Evolutionary conservation across 345 rosid genomes (phyloP).

Genomic region (Stellera chamaejasme): DNA sequence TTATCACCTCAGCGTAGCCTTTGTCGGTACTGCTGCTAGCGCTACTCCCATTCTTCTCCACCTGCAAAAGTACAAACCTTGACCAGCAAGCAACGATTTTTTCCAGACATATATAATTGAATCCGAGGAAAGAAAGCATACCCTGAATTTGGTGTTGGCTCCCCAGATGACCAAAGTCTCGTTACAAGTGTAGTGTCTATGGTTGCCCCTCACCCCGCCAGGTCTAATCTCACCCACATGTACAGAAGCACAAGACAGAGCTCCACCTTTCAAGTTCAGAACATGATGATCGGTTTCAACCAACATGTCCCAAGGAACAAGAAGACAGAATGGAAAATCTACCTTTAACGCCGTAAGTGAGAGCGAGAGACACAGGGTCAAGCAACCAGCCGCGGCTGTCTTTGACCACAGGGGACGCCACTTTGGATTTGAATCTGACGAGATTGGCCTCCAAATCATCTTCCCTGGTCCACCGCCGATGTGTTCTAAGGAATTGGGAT

Average conservation of each 20-base stretch:
- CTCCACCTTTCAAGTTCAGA: conserved; percentile 39
- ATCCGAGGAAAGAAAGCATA: conserved; percentile 9
- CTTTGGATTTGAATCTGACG: conserved; percentile 28
- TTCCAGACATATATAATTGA: neutral
- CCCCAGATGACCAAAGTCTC: conserved; percentile 86
- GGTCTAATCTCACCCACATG: conserved; percentile 73
- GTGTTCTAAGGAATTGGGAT: conserved; percentile 10
- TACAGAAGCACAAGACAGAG: conserved; percentile 41
- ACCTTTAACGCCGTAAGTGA: conserved; percentile 48
- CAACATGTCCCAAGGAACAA: too few species aligned
- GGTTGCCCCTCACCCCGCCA: conserved; percentile 65
- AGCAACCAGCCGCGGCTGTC: conserved; percentile 82
- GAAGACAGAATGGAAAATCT: neutral
- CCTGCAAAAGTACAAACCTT: conserved; percentile 28
- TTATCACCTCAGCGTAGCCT: conserved; percentile 52
- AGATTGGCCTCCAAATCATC: conserved; percentile 52
- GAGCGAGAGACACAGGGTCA: conserved; percentile 48
- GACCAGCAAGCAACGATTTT: too few species aligned
- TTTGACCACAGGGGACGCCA: conserved; percentile 23
- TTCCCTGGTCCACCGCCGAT: conserved; percentile 20
- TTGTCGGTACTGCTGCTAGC: conserved; percentile 8
- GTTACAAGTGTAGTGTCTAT: conserved; percentile 60
- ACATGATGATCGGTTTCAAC: neutral
- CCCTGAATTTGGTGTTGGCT: conserved; percentile 67
- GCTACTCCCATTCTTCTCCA: conserved; percentile 48